These are phyloP conservation scores for Beta corolliflora DNA, from an alignment of 179 eudicot species.

Conservation along the genomic window DNA sequence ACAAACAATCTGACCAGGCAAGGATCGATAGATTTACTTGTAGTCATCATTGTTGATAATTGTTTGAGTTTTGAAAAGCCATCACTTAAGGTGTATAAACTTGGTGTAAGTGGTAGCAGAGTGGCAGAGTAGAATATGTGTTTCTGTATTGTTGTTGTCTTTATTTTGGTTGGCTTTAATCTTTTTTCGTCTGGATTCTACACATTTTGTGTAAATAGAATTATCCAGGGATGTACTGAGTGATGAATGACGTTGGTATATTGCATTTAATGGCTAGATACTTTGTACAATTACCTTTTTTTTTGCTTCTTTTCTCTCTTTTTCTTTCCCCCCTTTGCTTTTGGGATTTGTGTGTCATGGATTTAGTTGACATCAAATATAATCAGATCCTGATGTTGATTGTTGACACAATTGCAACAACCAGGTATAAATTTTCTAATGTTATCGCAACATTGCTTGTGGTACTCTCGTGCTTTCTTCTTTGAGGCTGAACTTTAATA, in stretches of 20 bases:
- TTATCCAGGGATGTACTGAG: background rate
- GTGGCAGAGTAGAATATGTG: background rate
- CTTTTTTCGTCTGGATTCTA: conserved; percentile 3
- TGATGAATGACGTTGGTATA: background rate
- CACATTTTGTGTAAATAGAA: conserved; percentile 27
- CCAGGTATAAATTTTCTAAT: too few relatives aligned
- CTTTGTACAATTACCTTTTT: background rate
- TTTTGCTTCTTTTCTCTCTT: background rate
- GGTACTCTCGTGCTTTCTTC: too few relatives aligned
- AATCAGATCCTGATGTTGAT: background rate
- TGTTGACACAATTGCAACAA: too few relatives aligned
- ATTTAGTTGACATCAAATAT: background rate
- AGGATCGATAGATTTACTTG: background rate
- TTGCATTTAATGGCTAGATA: background rate
- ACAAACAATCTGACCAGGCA: background rate
- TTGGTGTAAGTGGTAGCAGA: conserved; percentile 6
- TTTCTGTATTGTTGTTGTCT: background rate
- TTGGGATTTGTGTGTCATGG: background rate
- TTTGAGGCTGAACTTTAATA: too few relatives aligned
- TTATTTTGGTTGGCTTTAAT: conserved; percentile 6
- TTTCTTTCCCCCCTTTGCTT: background rate
- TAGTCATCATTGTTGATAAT: background rate
- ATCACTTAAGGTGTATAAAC: background rate
- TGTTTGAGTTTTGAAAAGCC: conserved; percentile 7
- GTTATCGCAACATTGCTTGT: too few relatives aligned